Base-by-base conservation (phyloP, 352 stramenopile genomes). In the Thraustotheca clavata region DNA sequence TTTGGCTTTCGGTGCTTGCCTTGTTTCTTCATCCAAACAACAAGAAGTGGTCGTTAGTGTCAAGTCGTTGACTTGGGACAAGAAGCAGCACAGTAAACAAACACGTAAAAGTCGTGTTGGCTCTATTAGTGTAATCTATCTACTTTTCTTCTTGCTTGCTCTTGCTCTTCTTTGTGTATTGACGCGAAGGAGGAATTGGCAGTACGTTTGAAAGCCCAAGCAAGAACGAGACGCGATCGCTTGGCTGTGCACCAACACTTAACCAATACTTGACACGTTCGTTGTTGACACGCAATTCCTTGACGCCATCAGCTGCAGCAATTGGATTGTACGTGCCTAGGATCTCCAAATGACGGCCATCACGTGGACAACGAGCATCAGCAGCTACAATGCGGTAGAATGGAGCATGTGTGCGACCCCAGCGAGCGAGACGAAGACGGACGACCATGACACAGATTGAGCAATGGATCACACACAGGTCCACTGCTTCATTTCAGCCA, bases 341-440 rank as follows among this genome's bases (percentile, higher is more conserved):
- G 62, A 92, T 92, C 66, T 94, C 85, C 16, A 94, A 77, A 67
- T 91, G 80, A 68, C 87, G 88, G 73, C 86, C 86, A 59, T 94
- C 86, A 36, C 86, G 83, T 9, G 86, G 86, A 33, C 81, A 82
- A 38, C 86, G 82, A 26, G 86, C 81, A 38, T 94, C 86, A 34
- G 86, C 86, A 7, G 83, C 86, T 41, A 94, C 86, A 67, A 94
- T 94, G 48, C 86, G 83, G 74, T 94, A 94, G 82, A 93, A 92
- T 31, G 86, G 86, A 26, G 91, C 70, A 73, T 94, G 83, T 71
- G 90, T 92, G 66, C 86, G 82, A 50, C 86, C 86, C 81, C 83
- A 94, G 43, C 86, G 83, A 50, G 83, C 83, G 52, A 94, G 69
- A 59, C 86, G 83, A 69, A 94, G 75, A 83, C 86, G 83, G 71